phyloP scores from a whole-genome alignment of 805 yeast species.

The Lachancea fermentati region DNA sequence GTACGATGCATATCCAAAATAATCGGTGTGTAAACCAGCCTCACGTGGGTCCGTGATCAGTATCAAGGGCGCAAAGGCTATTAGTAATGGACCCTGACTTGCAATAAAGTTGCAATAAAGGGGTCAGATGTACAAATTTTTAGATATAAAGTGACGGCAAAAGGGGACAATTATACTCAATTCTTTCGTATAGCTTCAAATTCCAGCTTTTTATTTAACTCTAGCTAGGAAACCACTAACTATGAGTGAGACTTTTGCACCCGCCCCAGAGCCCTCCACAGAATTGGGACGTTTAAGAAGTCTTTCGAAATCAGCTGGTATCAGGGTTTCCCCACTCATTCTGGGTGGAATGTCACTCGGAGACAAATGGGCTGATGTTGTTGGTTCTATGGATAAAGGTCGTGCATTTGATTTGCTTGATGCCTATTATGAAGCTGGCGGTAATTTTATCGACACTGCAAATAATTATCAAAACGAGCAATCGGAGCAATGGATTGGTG shows the following conservation, averaged over 20 bases:
- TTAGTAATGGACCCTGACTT: too few species aligned
- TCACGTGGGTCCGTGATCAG: too few species aligned
- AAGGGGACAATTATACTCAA: too few species aligned
- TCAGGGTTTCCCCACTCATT: slow-evolving; percentile 19
- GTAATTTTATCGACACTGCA: slow-evolving; percentile 24
- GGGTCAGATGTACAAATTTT: too few species aligned
- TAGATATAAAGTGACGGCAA: too few species aligned
- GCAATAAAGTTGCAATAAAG: too few species aligned
- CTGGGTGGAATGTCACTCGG: slow-evolving; percentile 23
- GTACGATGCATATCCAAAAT: too few species aligned
- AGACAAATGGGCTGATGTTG: slow-evolving; percentile 15
- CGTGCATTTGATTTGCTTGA: slow-evolving; percentile 15
- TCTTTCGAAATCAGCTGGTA: slow-evolving; percentile 20
- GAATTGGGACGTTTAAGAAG: slow-evolving; percentile 10
- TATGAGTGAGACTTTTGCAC: background rate
- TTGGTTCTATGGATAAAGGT: slow-evolving; percentile 17
- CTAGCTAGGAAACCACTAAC: too few species aligned
- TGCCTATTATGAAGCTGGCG: slow-evolving; percentile 17
- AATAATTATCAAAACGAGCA: slow-evolving; percentile 17
- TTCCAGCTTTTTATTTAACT: too few species aligned
- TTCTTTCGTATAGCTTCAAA: too few species aligned
- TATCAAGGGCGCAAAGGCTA: too few species aligned
- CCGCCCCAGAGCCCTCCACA: slow-evolving; percentile 9
- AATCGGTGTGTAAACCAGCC: too few species aligned
- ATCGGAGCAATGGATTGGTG: slow-evolving; percentile 23